Conservation (phyloP, 2,329 filamentous ascomycete species). For the Xylaria sp. region DNA sequence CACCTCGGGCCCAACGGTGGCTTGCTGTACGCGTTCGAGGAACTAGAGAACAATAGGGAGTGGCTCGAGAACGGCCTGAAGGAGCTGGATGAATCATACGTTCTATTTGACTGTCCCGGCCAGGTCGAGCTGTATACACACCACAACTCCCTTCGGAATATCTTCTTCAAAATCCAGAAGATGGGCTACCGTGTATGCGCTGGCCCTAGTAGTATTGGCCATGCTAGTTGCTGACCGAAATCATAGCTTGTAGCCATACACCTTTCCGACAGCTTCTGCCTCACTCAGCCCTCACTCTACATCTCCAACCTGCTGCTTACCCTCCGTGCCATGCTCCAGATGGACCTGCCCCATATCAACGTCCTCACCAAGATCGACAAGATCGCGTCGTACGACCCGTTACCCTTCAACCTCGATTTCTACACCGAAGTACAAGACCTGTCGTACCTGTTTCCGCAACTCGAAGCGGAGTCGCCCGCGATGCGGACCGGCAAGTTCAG, state of each 20-base stretch:
- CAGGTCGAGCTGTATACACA: conserved; percentile 98
- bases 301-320: conserved; percentile 92
- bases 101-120: conserved; percentile 94
- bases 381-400: conserved; percentile 76
- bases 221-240: conserved; percentile 32
- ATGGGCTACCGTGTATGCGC: conserved; percentile 82
- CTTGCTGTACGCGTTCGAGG: conserved; percentile 90
- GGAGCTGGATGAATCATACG: conserved; percentile 83
- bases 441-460: conserved; percentile 76
- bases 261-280: conserved; percentile 89
- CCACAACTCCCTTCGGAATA: conserved; percentile 86
- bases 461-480: conserved; percentile 76
- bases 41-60: conserved; percentile 90
- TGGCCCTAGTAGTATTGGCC: conserved; percentile 11
- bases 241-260: conserved; percentile 88
- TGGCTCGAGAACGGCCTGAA: conserved; percentile 85
- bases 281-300: conserved; percentile 92
- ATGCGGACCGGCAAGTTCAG: conserved; percentile 76
- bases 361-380: conserved; percentile 98
- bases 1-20: conserved; percentile 90
- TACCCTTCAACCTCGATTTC: conserved; percentile 94
- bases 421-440: conserved; percentile 98
- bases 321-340: conserved; percentile 94
- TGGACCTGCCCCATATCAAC: conserved; percentile 95
- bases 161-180: conserved; percentile 89